These are phyloP conservation scores for Thelonectria blattea DNA, from an alignment of 2,329 filamentous ascomycete genomes.

Conservation along the genomic window DNA sequence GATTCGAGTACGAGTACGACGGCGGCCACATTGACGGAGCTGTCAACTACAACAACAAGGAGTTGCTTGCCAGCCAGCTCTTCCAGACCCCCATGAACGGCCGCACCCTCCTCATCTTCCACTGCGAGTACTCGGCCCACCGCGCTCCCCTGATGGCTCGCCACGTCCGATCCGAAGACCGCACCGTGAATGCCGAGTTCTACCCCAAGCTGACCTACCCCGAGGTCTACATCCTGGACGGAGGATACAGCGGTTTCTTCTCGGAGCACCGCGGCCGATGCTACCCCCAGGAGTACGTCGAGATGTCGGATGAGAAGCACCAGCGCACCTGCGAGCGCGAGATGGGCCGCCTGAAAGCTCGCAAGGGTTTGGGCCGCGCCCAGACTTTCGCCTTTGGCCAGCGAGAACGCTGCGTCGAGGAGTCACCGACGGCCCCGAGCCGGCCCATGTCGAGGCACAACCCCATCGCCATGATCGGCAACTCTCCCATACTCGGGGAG, in stretches of 20 bases:
- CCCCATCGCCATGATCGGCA: constrained; percentile 52
- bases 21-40: constrained; percentile 94
- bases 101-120: constrained; percentile 85
- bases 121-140: constrained; percentile 98
- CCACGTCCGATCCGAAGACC: constrained; percentile 88
- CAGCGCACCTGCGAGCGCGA: constrained; percentile 92
- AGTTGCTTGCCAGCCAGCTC: constrained; percentile 78
- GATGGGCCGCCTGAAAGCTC: constrained; percentile 89
- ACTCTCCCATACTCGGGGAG: constrained; percentile 54
- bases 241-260: constrained; percentile 95
- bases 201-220: constrained; percentile 94
- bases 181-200: constrained; percentile 79
- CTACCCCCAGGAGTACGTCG: constrained; percentile 93
- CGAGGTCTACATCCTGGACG: constrained; percentile 95
- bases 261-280: constrained; percentile 78
- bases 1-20: constrained; percentile 98
- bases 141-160: constrained; percentile 96
- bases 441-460: constrained; percentile 50
- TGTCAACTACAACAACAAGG: constrained; percentile 97
- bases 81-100: constrained; percentile 72
- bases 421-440: constrained; percentile 64
- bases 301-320: constrained; percentile 93
- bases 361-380: constrained; percentile 83
- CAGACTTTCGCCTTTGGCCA: constrained; percentile 96
- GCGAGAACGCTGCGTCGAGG: constrained; percentile 60